phyloP scores from a whole-genome alignment of 2,329 filamentous ascomycete species.

The Arachnomyces sp. region DNA sequence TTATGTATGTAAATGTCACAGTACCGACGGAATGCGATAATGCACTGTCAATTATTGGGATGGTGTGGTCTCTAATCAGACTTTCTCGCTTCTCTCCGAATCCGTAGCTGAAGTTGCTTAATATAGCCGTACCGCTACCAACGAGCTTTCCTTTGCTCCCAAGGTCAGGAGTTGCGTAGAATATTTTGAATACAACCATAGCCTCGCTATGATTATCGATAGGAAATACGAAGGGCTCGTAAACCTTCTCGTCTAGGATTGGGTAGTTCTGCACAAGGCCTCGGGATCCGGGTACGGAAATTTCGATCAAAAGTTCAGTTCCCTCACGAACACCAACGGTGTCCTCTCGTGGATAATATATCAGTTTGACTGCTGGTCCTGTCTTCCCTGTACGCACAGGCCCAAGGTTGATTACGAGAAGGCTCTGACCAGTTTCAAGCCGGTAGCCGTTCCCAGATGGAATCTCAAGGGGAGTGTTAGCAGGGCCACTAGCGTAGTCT shows the following conservation, averaged over 20 bases:
- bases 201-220: slow-evolving; percentile 7
- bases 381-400: slow-evolving; percentile 10
- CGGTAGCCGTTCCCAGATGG: neutral
- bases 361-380: slow-evolving; percentile 8
- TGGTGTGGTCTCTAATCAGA: slow-evolving; percentile 24
- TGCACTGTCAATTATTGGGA: slow-evolving; percentile 26
- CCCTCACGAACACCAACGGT: neutral
- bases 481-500: neutral
- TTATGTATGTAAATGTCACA: slow-evolving; percentile 28
- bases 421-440: neutral
- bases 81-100: slow-evolving; percentile 25
- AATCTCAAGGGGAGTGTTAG: neutral
- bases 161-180: slow-evolving; percentile 1
- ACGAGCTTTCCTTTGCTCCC: slow-evolving; percentile 11
- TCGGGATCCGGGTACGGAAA: slow-evolving; percentile 2
- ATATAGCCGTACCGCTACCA: slow-evolving; percentile 22
- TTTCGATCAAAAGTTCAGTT: slow-evolving; percentile 8
- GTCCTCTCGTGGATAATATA: neutral
- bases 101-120: slow-evolving; percentile 16
- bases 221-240: slow-evolving; percentile 17
- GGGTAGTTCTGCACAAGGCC: slow-evolving; percentile 12
- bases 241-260: slow-evolving; percentile 17
- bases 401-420: slow-evolving; percentile 16
- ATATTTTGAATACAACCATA: slow-evolving; percentile 17
- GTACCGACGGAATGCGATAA: slow-evolving; percentile 23